Base-by-base conservation (phyloP, 2,329 filamentous ascomycete genomes). In the Ophiostoma ulmi region DNA sequence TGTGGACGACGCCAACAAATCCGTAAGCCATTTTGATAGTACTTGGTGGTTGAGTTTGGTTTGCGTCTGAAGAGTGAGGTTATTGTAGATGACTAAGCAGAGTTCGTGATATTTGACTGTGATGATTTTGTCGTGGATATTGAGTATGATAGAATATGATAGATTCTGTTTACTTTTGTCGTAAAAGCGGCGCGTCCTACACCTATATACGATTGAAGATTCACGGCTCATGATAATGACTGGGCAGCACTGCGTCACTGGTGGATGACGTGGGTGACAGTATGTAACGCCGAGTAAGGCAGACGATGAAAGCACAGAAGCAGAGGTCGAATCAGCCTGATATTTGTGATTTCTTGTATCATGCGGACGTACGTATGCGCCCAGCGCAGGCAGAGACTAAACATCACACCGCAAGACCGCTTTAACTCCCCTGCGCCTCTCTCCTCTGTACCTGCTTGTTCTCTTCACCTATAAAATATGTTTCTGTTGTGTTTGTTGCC, bases 1-100 rank as follows among this genome's bases (percentile, higher is more conserved):
- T 83, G 77, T 93, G 91, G 74, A 91, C 82, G 58, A 89, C 86
- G 74, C 87, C 82, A 55, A 88, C 81, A 76, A 88, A 85, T 72
- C 81, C 81, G 76, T 86, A 78, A 39, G 81, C 80, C 86, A 88
- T 87, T 68, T 74, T 79, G 77, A 10, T 52, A n/a, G 44, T 13
- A 38, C 10, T 52, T 52, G n/a, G 48, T 17, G 31, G 22, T 58
- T 35, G 58, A 17, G 6, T n/a, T 31, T 31, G 38, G 7, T 38
- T 36, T 14, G 61, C 1, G 17, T 20, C 6, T 58, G 52, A 13
- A 1, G 11, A 11, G 2, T 65, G 63, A 65, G 35, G 31, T 3
- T 39, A 5, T n/a, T 38, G 17, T 38, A 13, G 20, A 58, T 58
- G 52, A 58, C 52, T 58, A 58, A 58, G 22, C 52, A 11, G 2